Percentiles rank a stretch among this genome's conserved stretches.
phyloP scores from a whole-genome alignment of 371 early-diverging fungal species.

The Zopfochytrium polystomum region DNA sequence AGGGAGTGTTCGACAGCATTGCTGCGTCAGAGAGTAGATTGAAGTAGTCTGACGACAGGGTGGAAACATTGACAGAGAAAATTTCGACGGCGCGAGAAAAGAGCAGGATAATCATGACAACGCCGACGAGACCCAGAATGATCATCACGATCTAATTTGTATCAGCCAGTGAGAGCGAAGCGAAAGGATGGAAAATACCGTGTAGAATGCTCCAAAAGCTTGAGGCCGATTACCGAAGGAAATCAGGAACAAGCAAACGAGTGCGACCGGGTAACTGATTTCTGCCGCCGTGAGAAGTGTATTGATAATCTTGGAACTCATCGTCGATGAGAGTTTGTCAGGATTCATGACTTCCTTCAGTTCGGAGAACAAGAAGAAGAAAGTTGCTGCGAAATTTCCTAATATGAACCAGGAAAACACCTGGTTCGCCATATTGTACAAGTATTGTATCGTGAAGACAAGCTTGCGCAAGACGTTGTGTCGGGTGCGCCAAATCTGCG shows the following conservation, averaged over 20 bases:
- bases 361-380: no score
- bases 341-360: no score
- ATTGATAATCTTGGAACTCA: slow-evolving; percentile 7
- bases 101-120: slow-evolving; percentile 46
- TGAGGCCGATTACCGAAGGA: slow-evolving; percentile 72
- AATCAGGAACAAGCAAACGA: slow-evolving; percentile 74
- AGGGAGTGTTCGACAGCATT: slow-evolving; percentile 20
- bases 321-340: no score
- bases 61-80: slow-evolving; percentile 65
- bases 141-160: slow-evolving; percentile 55
- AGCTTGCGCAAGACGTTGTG: slow-evolving; percentile 36
- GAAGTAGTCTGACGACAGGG: no score
- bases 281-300: slow-evolving; percentile 45
- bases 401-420: slow-evolving; percentile 65
- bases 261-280: slow-evolving; percentile 67
- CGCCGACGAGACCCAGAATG: slow-evolving; percentile 8
- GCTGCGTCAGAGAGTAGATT: no score
- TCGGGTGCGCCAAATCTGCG: slow-evolving; percentile 28
- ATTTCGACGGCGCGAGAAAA: no score
- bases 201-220: slow-evolving; percentile 75
- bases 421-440: slow-evolving; percentile 39
- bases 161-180: slow-evolving; percentile 68
- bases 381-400: slow-evolving; percentile 44
- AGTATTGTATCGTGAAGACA: slow-evolving; percentile 32
- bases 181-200: slow-evolving; percentile 58